A percentile compares a stretch with the other conserved stretches of the same genome.
Conservation (phyloP, 2,329 filamentous ascomycete genomes). For the Xylaria sp. region DNA sequence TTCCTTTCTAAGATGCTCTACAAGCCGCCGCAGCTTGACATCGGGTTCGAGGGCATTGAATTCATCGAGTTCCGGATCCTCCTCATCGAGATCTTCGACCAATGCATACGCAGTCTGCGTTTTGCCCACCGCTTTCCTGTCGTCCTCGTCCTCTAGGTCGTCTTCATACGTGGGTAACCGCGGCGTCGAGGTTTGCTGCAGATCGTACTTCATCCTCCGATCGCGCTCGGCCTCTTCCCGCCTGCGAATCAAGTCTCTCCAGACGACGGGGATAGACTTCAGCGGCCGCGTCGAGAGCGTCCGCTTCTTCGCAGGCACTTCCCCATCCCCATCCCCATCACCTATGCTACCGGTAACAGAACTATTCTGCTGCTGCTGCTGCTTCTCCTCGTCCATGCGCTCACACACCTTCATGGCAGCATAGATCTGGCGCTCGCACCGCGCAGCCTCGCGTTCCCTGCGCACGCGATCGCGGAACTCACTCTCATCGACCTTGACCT, state of each 20-base stretch:
- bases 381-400: slow-evolving; percentile 71
- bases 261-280: slow-evolving; percentile 79
- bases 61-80: slow-evolving; percentile 81
- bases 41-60: slow-evolving; percentile 76
- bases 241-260: slow-evolving; percentile 77
- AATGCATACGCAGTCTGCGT: slow-evolving; percentile 64
- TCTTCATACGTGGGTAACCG: slow-evolving; percentile 74
- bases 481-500: slow-evolving; percentile 69
- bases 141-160: slow-evolving; percentile 75
- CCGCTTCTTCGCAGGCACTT: slow-evolving; percentile 45
- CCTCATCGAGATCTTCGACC: slow-evolving; percentile 77
- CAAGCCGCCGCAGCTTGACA: slow-evolving; percentile 73
- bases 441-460: slow-evolving; percentile 73
- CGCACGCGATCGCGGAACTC: slow-evolving; percentile 80
- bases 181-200: slow-evolving; percentile 71
- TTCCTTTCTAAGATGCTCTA: slow-evolving; percentile 75
- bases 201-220: slow-evolving; percentile 69
- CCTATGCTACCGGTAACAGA: slow-evolving; percentile 21
- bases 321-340: too few relatives aligned
- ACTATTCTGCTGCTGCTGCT: slow-evolving; percentile 32
- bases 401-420: slow-evolving; percentile 87
- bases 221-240: slow-evolving; percentile 77
- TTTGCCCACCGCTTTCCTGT: slow-evolving; percentile 74
- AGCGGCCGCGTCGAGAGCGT: slow-evolving; percentile 62
- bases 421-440: slow-evolving; percentile 74